These are phyloP conservation scores for Aspergillus nidulans DNA, from an alignment of 495 filamentous ascomycete species.

Conservation along the genomic window DNA sequence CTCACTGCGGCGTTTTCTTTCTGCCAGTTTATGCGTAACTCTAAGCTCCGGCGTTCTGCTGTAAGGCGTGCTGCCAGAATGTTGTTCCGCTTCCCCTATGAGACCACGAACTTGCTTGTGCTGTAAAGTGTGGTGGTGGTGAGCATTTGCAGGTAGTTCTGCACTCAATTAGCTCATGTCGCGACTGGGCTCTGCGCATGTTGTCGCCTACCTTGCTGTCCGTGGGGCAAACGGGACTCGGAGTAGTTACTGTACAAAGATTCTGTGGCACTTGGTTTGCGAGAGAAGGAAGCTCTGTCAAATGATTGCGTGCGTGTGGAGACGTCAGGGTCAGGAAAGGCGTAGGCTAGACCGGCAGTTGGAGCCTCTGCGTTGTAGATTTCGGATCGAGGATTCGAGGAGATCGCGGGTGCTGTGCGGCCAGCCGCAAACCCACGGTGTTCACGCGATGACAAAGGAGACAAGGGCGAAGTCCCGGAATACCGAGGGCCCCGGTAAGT, in stretches of 20 bases:
- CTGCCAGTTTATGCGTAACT: conserved; percentile 92
- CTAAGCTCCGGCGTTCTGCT: conserved; percentile 93
- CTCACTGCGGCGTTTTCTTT: conserved; percentile 91
- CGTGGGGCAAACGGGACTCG: conserved; percentile 64
- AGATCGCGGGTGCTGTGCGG: conserved; percentile 69
- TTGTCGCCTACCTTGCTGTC: conserved; percentile 53
- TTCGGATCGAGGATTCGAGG: conserved; percentile 68
- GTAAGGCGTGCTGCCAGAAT: conserved; percentile 66
- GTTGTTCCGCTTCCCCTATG: conserved; percentile 54
- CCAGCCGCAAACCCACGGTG: conserved; percentile 51
- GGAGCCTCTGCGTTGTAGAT: conserved; percentile 78
- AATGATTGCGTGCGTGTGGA: conserved; percentile 47
- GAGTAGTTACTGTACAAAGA: conserved; percentile 71
- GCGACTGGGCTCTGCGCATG: no score
- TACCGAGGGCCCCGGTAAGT: conserved; percentile 52
- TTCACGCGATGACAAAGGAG: conserved; percentile 47
- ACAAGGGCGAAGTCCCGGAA: conserved; percentile 42
- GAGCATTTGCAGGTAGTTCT: conserved; percentile 50
- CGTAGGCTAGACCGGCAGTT: conserved; percentile 77
- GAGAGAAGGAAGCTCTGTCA: conserved; percentile 50
- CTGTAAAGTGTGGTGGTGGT: conserved; percentile 76
- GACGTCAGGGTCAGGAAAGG: conserved; percentile 74
- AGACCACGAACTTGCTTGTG: conserved; percentile 66
- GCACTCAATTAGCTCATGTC: conserved; percentile 11
- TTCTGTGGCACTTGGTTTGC: conserved; percentile 68